Evolutionary conservation across 371 early-diverging fungal species (phyloP).

Genomic region (Neoconidiobolus thromboides): DNA sequence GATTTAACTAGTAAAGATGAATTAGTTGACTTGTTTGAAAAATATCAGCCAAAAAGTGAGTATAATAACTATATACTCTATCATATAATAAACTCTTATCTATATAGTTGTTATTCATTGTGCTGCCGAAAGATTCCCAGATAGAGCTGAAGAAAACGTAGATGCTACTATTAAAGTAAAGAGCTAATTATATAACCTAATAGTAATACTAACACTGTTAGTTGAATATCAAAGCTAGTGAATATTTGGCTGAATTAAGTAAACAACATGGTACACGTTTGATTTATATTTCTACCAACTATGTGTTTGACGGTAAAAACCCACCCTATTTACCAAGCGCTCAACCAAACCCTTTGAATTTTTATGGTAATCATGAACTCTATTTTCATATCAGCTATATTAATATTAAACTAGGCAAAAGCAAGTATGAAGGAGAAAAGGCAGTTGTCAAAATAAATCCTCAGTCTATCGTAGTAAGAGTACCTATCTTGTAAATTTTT

Average conservation of each 20-base stretch:
- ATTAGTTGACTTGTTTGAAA: slow-evolving; percentile 27
- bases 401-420: no score
- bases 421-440: no score
- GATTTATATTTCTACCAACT: slow-evolving; percentile 78
- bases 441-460: no score
- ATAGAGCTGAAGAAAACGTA: slow-evolving; percentile 49
- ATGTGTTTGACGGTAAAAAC: slow-evolving; percentile 70
- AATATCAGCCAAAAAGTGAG: slow-evolving; percentile 25
- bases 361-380: slow-evolving; percentile 27
- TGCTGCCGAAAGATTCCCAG: slow-evolving; percentile 75
- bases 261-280: slow-evolving; percentile 27
- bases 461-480: no score
- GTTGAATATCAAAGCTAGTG: slow-evolving; percentile 19
- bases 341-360: slow-evolving; percentile 55
- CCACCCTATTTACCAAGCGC: slow-evolving; percentile 59
- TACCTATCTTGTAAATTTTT: no score
- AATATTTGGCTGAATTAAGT: slow-evolving; percentile 27
- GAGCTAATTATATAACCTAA: no score
- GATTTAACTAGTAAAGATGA: slow-evolving; percentile 39
- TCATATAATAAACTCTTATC: no score
- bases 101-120: slow-evolving; percentile 45
- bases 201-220: no score
- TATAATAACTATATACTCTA: no score
- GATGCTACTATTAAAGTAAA: slow-evolving; percentile 40
- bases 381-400: no score